Evolutionary conservation across 164 flowering plant genomes (phyloP).

Genomic region (Kalanchoe fedtschenkoi): DNA sequence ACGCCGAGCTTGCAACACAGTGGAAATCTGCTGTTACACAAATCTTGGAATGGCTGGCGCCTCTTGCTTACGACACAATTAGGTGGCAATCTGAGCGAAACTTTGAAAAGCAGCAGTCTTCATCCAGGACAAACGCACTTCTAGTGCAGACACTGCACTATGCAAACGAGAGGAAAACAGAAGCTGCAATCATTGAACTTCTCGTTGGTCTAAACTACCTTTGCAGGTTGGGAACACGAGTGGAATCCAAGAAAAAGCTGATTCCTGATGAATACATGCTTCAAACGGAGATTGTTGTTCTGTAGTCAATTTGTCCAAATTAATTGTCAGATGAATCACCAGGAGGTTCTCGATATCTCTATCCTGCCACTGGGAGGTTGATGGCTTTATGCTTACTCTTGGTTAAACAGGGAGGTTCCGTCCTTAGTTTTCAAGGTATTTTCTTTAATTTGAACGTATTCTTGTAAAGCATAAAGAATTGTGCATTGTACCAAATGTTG

Average conservation of each 20-base stretch:
- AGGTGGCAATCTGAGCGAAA: constrained; percentile 59
- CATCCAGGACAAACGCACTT: constrained; percentile 28
- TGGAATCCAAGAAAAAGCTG: constrained; percentile 12
- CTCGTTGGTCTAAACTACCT: constrained; percentile 51
- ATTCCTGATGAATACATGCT: constrained; percentile 8
- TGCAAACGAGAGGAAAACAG: constrained; percentile 42
- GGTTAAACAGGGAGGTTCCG: background rate
- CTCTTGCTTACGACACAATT: constrained; percentile 51
- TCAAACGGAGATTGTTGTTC: constrained; percentile 12
- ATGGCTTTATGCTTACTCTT: background rate
- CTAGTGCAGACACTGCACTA: constrained; percentile 55
- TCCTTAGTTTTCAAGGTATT: background rate
- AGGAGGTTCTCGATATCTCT: background rate
- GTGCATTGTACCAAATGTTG: too few species aligned
- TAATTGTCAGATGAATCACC: too few species aligned
- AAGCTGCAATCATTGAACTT: constrained; percentile 46
- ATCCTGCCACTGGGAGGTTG: background rate
- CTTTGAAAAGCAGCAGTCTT: constrained; percentile 36
- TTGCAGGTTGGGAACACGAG: constrained; percentile 18
- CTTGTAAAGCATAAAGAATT: background rate
- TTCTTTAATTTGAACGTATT: background rate
- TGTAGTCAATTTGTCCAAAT: background rate
- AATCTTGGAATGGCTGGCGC: constrained; percentile 49
- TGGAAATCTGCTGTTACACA: constrained; percentile 33
- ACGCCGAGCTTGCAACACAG: constrained; percentile 36